Evolutionary conservation across 495 filamentous ascomycete species (phyloP), one percentile per base, ranked within the genome.

Genomic region (Cudoniella acicularis): DNA sequence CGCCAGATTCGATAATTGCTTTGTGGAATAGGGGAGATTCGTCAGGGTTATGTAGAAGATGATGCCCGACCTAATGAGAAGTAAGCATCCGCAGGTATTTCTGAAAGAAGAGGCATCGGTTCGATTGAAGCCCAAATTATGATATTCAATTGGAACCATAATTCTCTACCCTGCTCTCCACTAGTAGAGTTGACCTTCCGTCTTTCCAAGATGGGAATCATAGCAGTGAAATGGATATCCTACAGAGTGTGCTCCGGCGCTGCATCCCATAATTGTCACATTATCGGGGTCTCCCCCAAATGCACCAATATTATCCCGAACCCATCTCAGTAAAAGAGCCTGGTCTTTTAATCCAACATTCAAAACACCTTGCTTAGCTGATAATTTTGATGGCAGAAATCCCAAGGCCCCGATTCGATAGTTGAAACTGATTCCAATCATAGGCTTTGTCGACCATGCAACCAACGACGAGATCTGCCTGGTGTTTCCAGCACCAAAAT

Each of bases 331-430:
- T 46, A 82, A 70, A 24, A 83, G 64, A 57, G 80, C 75, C 65
- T 90, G 87, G 65, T 91, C 87, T 72, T 81, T 83, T 61, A 91
- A 75, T 3, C 87, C 87, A 25, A 87, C 69, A 64, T 91, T 91
- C 21, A 87, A 73, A 13, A 79, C 27, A 0, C 81, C 81, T 17
- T 82, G 79, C 54, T 82, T 79, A 1, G 79, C 76, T 13, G 77
- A 75, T 21, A 79, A 26, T 3, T 62, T 70, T 1, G 82, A 83
- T 23, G 84, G 77, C 21, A 89, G 64, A 67, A 90, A 91, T 0
- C 87, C 87, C 23, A 91, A 76, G 0, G 86, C 74, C 10, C 83
- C 84, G 18, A 90, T 70, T 1, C 87, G 81, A 61, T 91, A 91
- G 66, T 85, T 87, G 56, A 87, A 85, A 68, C 81, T 83, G 27